Evolutionary conservation across 2,329 filamentous ascomycete genomes (phyloP).

Genomic region (Alternaria arbusti): DNA sequence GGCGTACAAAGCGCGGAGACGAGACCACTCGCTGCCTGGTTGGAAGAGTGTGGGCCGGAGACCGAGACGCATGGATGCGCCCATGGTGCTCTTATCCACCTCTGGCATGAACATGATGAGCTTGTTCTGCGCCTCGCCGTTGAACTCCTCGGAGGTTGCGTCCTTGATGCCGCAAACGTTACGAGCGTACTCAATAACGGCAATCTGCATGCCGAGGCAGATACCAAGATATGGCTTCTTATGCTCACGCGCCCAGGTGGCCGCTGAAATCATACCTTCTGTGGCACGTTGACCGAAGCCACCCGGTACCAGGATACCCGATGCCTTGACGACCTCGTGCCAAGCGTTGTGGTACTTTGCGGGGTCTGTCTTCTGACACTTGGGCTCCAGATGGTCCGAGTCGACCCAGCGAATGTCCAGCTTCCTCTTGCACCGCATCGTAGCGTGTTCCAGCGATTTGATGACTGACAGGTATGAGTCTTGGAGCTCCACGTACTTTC

Average conservation of each 20-base stretch:
- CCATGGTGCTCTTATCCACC: conserved; percentile 74
- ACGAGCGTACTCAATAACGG: conserved; percentile 86
- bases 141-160: conserved; percentile 64
- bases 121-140: conserved; percentile 66
- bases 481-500: conserved; percentile 85
- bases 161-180: conserved; percentile 70
- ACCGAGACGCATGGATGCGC: conserved; percentile 87
- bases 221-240: conserved; percentile 85
- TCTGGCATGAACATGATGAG: conserved; percentile 95
- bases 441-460: conserved; percentile 88
- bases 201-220: conserved; percentile 91
- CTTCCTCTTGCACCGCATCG: conserved; percentile 83
- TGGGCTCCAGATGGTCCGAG: conserved; percentile 78
- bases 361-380: conserved; percentile 66
- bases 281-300: conserved; percentile 84
- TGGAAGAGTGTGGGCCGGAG: conserved; percentile 78
- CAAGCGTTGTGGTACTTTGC: conserved; percentile 84
- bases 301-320: conserved; percentile 72
- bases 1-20: conserved; percentile 77
- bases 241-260: conserved; percentile 85
- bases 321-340: conserved; percentile 76
- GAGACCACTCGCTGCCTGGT: conserved; percentile 75
- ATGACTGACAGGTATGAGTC: conserved; percentile 85
- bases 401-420: conserved; percentile 86
- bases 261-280: conserved; percentile 87